Base-by-base conservation (phyloP, 331 rosid genomes). In the Acacia concinna region DNA sequence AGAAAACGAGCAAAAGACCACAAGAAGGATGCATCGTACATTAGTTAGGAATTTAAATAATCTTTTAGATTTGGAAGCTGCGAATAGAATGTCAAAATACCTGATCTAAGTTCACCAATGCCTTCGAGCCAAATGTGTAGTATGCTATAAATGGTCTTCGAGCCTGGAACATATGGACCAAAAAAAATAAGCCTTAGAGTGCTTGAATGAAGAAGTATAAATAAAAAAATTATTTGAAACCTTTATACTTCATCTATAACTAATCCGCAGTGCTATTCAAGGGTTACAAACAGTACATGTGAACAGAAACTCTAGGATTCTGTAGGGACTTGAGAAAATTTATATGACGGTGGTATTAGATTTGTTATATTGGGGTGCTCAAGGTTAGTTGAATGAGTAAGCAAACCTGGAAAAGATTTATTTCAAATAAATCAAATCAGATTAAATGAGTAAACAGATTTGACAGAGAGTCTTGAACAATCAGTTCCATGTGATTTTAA, bases 71-170 rank as follows among this genome's bases (percentile, higher is more conserved):
- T n/a, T 27, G 67, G 27, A 68, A n/a, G 9, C 56, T 27, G 23
- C 2, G 15, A 81, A 75, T 49, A 70, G 21, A 73, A 65, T 57
- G 30, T 66, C 37, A 69, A 70, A 27, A 46, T 88, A 95, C 99
- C 99, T 88, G 77, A 30, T 91, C 92, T 68, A 95, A 81, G 74
- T 84, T 84, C 66, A 75, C 87, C 83, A 95, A 72, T 80, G 87
- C 88, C 47, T 80, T 63, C 79, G 32, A 37, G 81, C 89, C 89
- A 76, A 87, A 87, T 23, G 97, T 83, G 88, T 85, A 87, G 89
- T 92, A 91, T 65, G 92, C 81, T 66, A 90, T 78, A 83, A 85
- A 91, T 80, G 99, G 97, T 86, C 97, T 95, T 27, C 14, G 74
- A 62, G 97, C 97, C 99, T 95, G 92, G 57, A 78, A 68, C 73